These are phyloP conservation scores for Ascochyta pisi DNA, from an alignment of 2,329 filamentous ascomycete genomes.

Conservation along the genomic window DNA sequence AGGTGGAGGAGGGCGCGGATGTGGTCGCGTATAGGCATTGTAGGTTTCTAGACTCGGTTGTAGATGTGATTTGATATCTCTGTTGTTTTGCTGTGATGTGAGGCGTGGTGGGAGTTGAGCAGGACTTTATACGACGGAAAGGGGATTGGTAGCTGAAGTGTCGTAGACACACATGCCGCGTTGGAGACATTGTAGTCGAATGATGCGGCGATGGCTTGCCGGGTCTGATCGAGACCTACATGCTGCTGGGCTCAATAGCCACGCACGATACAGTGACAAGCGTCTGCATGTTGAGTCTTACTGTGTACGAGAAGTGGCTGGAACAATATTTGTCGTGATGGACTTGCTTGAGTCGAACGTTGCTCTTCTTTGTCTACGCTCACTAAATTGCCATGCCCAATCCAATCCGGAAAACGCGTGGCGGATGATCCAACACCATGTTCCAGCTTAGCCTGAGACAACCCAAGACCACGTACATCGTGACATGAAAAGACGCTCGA, in stretches of 20 bases:
- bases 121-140: background rate
- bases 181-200: background rate
- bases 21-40: background rate
- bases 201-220: background rate
- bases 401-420: background rate
- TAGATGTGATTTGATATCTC: too few species aligned
- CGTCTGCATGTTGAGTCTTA: background rate
- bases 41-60: background rate
- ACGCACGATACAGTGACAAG: background rate
- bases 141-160: background rate
- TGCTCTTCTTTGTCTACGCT: background rate
- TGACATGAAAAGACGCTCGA: background rate
- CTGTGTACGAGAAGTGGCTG: background rate
- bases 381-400: background rate
- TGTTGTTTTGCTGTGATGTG: too few species aligned
- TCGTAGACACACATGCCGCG: background rate
- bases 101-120: too few species aligned
- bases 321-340: background rate
- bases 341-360: background rate
- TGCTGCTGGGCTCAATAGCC: background rate
- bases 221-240: background rate
- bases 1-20: background rate
- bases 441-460: background rate
- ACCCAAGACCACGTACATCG: background rate
- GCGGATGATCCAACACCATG: background rate